phyloP scores from a whole-genome alignment of 2,329 filamentous ascomycete genomes.

The Calonectria pseudoturangicola region DNA sequence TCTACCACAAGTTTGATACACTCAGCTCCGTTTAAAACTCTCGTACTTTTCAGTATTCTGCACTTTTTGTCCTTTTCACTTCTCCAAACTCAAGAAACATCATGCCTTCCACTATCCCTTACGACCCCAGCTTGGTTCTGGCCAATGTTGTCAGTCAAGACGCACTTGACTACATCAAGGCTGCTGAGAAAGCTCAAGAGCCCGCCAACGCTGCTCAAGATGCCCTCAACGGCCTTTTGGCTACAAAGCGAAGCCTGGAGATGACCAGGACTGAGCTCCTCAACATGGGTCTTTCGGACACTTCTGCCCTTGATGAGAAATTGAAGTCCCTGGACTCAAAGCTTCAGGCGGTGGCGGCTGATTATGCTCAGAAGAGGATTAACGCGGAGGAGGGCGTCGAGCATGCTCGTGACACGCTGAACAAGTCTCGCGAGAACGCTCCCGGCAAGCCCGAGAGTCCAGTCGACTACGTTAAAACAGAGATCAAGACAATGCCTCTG shows the following conservation, averaged over 20 bases:
- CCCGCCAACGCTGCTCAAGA: slow-evolving; percentile 42
- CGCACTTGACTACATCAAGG: slow-evolving; percentile 9
- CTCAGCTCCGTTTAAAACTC: not conserved
- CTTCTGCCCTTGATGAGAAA: not conserved
- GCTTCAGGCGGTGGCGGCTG: not conserved
- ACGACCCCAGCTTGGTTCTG: slow-evolving; percentile 41
- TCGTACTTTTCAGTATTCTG: not conserved
- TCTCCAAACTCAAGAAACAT: not conserved
- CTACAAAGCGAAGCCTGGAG: slow-evolving; percentile 37
- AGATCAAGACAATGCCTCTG: slow-evolving; percentile 43
- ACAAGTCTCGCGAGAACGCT: not conserved
- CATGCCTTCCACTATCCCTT: slow-evolving; percentile 40
- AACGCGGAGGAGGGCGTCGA: not conserved
- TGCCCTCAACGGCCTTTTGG: slow-evolving; percentile 39
- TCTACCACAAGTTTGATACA: not conserved
- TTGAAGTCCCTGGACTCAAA: not conserved
- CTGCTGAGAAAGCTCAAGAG: not conserved
- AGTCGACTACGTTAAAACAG: slow-evolving; percentile 33
- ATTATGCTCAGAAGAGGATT: slow-evolving; percentile 19
- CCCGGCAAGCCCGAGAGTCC: slow-evolving; percentile 40
- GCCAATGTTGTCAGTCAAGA: slow-evolving; percentile 27
- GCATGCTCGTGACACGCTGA: not conserved
- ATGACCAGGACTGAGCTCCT: slow-evolving; percentile 47
- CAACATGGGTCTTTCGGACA: slow-evolving; percentile 31
- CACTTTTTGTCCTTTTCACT: not conserved